These are phyloP conservation scores for Carallia brachiata DNA, from an alignment of 345 rosid species.

Conservation along the genomic window DNA sequence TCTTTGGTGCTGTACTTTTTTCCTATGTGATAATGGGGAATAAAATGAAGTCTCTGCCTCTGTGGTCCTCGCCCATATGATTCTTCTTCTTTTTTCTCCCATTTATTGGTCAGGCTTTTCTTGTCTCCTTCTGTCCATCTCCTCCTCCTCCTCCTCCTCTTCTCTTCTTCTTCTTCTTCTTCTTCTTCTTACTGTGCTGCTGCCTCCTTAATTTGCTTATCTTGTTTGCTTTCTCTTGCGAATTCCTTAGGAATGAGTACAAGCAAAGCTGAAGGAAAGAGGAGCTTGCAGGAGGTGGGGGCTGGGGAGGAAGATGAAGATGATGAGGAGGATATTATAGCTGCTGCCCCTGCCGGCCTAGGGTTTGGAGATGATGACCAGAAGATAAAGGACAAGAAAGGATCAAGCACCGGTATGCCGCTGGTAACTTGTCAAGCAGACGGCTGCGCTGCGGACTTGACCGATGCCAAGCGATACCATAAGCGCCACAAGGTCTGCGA, in stretches of 20 bases:
- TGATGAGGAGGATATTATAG: constrained; percentile 30
- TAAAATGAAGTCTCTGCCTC: too few species aligned
- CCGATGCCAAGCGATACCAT: constrained; percentile 67
- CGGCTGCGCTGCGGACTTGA: constrained; percentile 58
- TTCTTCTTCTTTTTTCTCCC: too few species aligned
- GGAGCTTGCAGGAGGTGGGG: constrained; percentile 48
- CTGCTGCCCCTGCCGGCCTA: constrained; percentile 13
- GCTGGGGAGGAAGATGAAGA: constrained; percentile 66
- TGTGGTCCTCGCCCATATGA: too few species aligned
- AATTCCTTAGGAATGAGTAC: constrained; percentile 37
- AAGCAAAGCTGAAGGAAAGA: constrained; percentile 59
- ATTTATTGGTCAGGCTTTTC: too few species aligned
- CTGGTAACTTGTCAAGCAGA: constrained; percentile 62
- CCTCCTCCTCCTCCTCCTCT: constrained; percentile 6
- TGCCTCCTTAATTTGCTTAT: not conserved
- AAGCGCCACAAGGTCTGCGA: constrained; percentile 90
- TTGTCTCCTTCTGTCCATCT: too few species aligned
- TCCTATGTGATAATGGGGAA: too few species aligned
- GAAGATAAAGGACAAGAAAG: constrained; percentile 49
- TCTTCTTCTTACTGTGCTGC: not conserved
- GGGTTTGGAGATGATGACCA: constrained; percentile 51
- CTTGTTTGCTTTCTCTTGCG: not conserved
- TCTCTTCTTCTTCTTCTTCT: constrained; percentile 10
- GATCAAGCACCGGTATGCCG: constrained; percentile 12
- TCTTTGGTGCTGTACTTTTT: too few species aligned